These are phyloP conservation scores for Ceratopteris richardii DNA, from an alignment of 75 land plant species.

Conservation along the genomic window DNA sequence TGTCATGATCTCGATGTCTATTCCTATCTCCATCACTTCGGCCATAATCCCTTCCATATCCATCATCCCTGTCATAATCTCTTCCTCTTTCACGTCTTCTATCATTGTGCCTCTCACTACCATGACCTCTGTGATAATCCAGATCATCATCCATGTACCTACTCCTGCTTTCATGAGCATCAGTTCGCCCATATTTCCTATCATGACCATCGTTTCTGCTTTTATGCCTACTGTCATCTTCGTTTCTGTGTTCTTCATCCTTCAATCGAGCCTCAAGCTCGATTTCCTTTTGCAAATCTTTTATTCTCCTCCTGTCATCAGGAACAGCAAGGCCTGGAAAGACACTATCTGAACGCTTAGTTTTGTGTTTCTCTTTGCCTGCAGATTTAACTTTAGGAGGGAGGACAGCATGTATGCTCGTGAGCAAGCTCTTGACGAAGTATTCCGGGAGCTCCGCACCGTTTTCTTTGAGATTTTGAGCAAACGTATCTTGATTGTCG, in stretches of 20 bases:
- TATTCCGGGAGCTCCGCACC: conserved; percentile 91
- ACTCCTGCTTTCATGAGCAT: conserved; percentile 8
- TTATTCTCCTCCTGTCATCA: conserved; percentile 41
- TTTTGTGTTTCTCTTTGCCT: too few species aligned
- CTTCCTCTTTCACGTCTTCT: conserved; percentile 7
- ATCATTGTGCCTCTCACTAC: conserved; percentile 5
- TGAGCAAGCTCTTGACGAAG: conserved; percentile 73
- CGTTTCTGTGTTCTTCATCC: too few species aligned
- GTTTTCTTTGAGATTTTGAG: conserved; percentile 44
- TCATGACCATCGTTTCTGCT: too few species aligned
- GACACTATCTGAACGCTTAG: conserved; percentile 13
- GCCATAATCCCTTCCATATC: too few species aligned
- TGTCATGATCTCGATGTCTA: too few species aligned
- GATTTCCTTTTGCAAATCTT: conserved; percentile 53
- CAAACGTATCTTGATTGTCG: conserved; percentile 51
- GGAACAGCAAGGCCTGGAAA: conserved; percentile 40
- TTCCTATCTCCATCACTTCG: too few species aligned
- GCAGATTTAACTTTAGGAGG: conserved; percentile 43
- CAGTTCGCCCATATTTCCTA: conserved; percentile 6
- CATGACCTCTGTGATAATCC: not conserved
- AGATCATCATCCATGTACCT: conserved; percentile 9
- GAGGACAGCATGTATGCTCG: conserved; percentile 82
- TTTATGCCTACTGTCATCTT: not conserved
- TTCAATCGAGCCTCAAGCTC: conserved; percentile 22
- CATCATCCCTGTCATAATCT: too few species aligned